Evolutionary conservation across 1,284 basidiomycete species (phyloP).

Genomic region (Apiotrichum siamense): DNA sequence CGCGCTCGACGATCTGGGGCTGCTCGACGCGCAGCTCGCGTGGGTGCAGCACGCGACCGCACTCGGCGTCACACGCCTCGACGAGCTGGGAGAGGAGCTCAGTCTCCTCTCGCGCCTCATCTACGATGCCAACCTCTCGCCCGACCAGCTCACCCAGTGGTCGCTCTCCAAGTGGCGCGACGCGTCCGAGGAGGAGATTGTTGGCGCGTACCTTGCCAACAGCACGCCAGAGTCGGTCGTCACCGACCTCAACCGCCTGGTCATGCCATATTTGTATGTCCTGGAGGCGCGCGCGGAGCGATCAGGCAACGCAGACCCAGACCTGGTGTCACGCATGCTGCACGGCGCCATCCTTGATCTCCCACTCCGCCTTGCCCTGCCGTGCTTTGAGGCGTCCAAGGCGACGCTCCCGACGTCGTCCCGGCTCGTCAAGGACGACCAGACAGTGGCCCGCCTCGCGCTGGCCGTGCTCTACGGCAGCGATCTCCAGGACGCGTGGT

Average conservation of each 20-base stretch:
- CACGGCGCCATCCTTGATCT: conserved; percentile 68
- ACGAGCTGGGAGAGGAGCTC: conserved; percentile 81
- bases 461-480: conserved; percentile 84
- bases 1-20: conserved; percentile 62
- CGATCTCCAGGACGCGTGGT: conserved; percentile 63
- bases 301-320: conserved; percentile 61
- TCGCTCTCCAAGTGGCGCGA: conserved; percentile 64
- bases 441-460: conserved; percentile 74
- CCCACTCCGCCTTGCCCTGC: conserved; percentile 60
- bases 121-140: conserved; percentile 59
- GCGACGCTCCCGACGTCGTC: conserved; percentile 65
- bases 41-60: conserved; percentile 79
- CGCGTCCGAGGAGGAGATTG: conserved; percentile 59
- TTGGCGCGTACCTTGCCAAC: conserved; percentile 67
- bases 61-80: conserved; percentile 67
- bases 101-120: conserved; percentile 74
- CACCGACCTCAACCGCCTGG: conserved; percentile 64
- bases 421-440: conserved; percentile 70
- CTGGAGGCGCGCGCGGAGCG: conserved; percentile 79
- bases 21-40: conserved; percentile 70
- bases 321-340: conserved; percentile 54
- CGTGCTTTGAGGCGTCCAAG: conserved; percentile 82
- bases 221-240: conserved; percentile 63
- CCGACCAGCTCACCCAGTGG: conserved; percentile 53
- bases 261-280: conserved; percentile 85